Evolutionary conservation across 169 alveolate species (phyloP).

Genomic region (Toxoplasma gondii): DNA sequence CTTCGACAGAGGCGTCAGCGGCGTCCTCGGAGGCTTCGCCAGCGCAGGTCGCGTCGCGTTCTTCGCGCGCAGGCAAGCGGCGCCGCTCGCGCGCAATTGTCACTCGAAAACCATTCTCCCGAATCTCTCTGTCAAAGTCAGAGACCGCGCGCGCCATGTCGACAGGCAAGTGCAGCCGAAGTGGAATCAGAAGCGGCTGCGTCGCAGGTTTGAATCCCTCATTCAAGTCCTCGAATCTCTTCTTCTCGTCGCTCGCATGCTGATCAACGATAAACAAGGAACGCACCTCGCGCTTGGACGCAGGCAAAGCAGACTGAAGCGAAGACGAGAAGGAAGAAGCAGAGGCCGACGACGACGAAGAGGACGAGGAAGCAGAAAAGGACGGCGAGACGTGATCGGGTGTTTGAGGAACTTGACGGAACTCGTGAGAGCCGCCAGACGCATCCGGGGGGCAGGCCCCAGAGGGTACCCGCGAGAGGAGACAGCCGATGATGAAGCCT

Average conservation of each 20-base stretch:
- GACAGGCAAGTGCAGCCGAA: slow-evolving; percentile 89
- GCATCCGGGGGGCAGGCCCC: background rate
- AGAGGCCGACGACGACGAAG: background rate
- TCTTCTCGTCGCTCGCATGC: slow-evolving; percentile 99
- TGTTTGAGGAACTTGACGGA: background rate
- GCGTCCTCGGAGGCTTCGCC: background rate
- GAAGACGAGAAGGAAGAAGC: background rate
- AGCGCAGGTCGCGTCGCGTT: background rate
- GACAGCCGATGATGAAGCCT: slow-evolving; percentile 93
- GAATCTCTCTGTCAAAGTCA: background rate
- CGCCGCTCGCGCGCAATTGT: background rate
- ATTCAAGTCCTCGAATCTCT: slow-evolving; percentile 90
- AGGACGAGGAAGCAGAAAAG: background rate
- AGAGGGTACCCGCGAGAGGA: background rate
- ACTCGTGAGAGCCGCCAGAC: too few species aligned
- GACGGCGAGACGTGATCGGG: background rate
- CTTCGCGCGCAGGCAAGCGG: background rate
- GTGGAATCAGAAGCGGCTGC: slow-evolving; percentile 91
- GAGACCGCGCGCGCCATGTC: slow-evolving; percentile 63
- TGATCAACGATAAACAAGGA: slow-evolving; percentile 95
- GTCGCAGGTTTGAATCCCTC: slow-evolving; percentile 83
- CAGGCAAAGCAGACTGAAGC: background rate
- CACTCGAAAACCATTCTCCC: slow-evolving; percentile 47
- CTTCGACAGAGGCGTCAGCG: background rate
- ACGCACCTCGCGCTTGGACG: background rate